Evolutionary conservation across 129 eudicot species (phyloP).

Genomic region (Scalesia atractyloides): DNA sequence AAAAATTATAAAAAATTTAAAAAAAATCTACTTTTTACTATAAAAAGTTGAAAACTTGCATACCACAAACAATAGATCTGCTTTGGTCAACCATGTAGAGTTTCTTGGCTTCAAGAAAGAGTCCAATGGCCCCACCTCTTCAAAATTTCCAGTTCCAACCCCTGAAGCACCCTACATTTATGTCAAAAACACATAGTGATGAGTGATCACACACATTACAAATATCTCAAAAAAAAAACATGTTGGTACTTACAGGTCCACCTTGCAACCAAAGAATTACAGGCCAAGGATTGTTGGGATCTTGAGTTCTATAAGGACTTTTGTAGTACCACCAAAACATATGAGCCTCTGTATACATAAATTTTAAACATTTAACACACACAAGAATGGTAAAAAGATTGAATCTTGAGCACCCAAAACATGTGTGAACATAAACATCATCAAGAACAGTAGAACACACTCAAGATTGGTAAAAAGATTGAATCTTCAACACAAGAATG

Average conservation of each 20-base stretch:
- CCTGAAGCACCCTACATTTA: constrained; percentile 83
- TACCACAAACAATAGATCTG: constrained; percentile 94
- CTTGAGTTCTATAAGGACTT: constrained; percentile 60
- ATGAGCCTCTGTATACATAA: constrained; percentile 41
- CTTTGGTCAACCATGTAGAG: constrained; percentile 79
- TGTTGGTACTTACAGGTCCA: constrained; percentile 74
- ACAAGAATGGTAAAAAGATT: too few species aligned
- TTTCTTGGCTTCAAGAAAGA: constrained; percentile 73
- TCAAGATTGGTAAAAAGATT: too few species aligned
- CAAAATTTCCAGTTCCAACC: constrained; percentile 82
- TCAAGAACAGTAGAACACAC: too few species aligned
- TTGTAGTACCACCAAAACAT: constrained; percentile 78
- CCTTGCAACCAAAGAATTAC: constrained; percentile 93
- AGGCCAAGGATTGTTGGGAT: constrained; percentile 71
- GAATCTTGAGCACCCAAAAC: not conserved
- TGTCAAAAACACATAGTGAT: not conserved
- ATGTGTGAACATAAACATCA: not conserved
- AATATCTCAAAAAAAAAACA: not conserved
- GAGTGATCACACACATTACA: constrained; percentile 19
- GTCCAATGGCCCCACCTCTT: constrained; percentile 90
- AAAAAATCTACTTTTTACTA: not conserved
- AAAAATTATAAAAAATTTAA: not conserved
- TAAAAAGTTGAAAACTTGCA: not conserved
- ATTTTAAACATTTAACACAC: not conserved
- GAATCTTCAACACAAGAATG: not conserved